These are phyloP conservation scores for Vitis riparia DNA, from an alignment of 164 flowering plant species.

Conservation along the genomic window DNA sequence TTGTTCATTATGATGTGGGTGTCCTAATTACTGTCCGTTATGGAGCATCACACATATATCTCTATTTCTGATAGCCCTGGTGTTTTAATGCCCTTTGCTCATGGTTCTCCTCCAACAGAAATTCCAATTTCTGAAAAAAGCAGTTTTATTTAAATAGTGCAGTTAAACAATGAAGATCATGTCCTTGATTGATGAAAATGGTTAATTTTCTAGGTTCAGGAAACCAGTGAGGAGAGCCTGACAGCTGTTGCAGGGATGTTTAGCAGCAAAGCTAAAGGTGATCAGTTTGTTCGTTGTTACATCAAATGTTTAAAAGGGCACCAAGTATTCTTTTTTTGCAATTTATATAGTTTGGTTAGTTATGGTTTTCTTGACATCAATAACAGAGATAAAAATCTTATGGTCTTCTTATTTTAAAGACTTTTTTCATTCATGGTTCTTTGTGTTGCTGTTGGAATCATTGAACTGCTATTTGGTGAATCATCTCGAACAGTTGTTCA, in stretches of 20 bases:
- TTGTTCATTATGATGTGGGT: too few species aligned
- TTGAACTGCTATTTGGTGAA: too few species aligned
- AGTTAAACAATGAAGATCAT: too few species aligned
- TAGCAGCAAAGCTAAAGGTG: constrained; percentile 99
- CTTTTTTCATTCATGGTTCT: neutral
- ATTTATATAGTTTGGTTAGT: neutral
- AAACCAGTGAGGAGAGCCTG: constrained; percentile 94
- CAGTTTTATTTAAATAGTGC: too few species aligned
- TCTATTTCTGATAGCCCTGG: too few species aligned
- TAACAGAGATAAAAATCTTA: neutral
- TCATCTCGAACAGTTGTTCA: neutral
- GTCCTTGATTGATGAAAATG: neutral
- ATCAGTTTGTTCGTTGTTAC: neutral
- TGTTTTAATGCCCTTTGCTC: too few species aligned
- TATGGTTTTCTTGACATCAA: neutral
- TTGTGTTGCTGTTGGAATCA: neutral
- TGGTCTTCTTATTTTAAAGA: neutral
- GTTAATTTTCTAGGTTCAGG: constrained; percentile 55
- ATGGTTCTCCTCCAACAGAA: too few species aligned
- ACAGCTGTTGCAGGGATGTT: constrained; percentile 99
- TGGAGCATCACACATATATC: too few species aligned
- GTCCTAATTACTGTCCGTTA: too few species aligned
- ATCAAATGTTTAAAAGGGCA: neutral
- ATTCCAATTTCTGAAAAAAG: too few species aligned
- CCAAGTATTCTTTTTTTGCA: neutral